Base-by-base conservation (phyloP, 768 basidiomycete species). In the Agaricus bisporus region DNA sequence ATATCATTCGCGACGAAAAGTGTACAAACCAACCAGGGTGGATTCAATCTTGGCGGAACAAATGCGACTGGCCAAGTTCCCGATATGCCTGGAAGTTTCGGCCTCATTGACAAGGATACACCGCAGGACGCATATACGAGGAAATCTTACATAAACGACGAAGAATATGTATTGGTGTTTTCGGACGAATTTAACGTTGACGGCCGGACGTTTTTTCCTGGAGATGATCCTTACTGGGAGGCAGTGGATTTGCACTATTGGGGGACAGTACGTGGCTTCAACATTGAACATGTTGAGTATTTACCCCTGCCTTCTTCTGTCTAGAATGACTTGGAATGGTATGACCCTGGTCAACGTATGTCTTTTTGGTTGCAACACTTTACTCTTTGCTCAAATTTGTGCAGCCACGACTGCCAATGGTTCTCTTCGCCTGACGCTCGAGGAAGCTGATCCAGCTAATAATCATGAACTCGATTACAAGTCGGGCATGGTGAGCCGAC, bases 191-290 rank as follows among this genome's bases (percentile, higher is more conserved):
- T 94, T 66, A 81, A 92, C 57, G 66, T 65, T 22, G 77, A 79
- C 58, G 64, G 86, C 73, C 59, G 94, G 74, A 58, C 83, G 64
- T 70, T 88, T 76, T 67, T 89, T 82, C 78, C 93, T 60, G 78
- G 88, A 69, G 64, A 95, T 78, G 63, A 95, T 85, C 72, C 94
- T 78, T 77, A 82, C 76, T 64, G 95, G 93, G 91, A 95, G 64
- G 95, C 89, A 20, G 83, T 77, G 8, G 84, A 95, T 65, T 66
- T 95, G 29, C 82, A 95, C 64, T 97, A 95, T 67, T 91, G 89
- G 87, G 59, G 59, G 28, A 60, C 59, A n/a, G 59, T 60, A 18
- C 12, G 56, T 86, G 41, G 58, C 74, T 60, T 58, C 26, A 17
- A 6, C 26, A 14, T 5, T 47, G 36, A 15, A 42, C 17, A 28